These are phyloP conservation scores for Calonectria hawksworthii DNA, from an alignment of 2,329 filamentous ascomycete species.

Conservation along the genomic window DNA sequence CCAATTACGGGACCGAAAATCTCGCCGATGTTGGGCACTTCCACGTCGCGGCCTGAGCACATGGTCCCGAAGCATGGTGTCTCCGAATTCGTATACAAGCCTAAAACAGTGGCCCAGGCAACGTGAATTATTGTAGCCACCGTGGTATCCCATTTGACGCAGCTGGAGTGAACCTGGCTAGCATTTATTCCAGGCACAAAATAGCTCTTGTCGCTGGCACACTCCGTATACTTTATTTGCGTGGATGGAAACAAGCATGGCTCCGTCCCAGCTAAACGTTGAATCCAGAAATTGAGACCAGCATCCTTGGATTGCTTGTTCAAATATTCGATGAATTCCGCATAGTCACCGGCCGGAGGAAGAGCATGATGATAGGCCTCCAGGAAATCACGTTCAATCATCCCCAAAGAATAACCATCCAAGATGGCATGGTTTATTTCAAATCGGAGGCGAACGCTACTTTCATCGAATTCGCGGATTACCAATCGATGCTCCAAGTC, in stretches of 20 bases:
- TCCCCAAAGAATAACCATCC: constrained; percentile 46
- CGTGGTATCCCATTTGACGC: constrained; percentile 2
- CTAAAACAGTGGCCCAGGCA: constrained; percentile 14
- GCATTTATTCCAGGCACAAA: background rate
- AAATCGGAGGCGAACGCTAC: constrained; percentile 32
- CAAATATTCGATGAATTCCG: constrained; percentile 18
- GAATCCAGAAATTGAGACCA: background rate
- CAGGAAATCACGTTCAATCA: constrained; percentile 47
- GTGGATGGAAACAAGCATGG: background rate
- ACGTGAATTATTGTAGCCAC: constrained; percentile 11
- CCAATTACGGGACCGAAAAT: constrained; percentile 21
- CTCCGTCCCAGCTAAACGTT: background rate
- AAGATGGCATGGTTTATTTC: constrained; percentile 51
- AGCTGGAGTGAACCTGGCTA: background rate
- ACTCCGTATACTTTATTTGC: background rate
- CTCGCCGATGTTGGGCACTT: background rate
- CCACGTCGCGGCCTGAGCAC: constrained; percentile 13
- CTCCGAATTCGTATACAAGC: background rate
- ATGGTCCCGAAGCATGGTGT: constrained; percentile 10
- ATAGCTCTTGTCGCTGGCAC: background rate
- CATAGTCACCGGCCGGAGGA: background rate
- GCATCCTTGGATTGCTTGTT: background rate
- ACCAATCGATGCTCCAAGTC: constrained; percentile 28
- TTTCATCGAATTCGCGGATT: constrained; percentile 23
- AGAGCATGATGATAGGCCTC: constrained; percentile 40